Evolutionary conservation across 2,329 filamentous ascomycete genomes (phyloP).

Genomic region (Tolypocladium ovalisporum): DNA sequence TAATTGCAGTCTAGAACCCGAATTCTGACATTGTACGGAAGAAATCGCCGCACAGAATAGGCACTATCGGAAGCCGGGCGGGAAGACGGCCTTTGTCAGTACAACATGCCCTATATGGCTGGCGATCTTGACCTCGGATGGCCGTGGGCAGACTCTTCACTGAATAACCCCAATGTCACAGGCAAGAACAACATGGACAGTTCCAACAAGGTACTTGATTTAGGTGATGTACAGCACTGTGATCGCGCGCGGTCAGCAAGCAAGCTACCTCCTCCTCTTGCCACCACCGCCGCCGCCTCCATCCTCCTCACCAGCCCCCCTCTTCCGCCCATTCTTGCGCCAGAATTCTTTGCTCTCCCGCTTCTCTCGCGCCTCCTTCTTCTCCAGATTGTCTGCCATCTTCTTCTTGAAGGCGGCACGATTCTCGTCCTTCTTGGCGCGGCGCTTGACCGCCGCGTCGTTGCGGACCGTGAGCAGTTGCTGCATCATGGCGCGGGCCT

Average conservation of each 20-base stretch:
- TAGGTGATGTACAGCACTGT: not conserved
- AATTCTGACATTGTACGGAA: no score
- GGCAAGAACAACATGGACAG: not conserved
- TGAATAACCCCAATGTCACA: not conserved
- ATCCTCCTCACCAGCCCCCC: conserved; percentile 31
- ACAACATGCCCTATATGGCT: not conserved
- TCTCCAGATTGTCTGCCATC: conserved; percentile 72
- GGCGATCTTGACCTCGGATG: not conserved
- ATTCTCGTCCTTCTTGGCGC: conserved; percentile 80
- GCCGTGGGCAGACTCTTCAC: not conserved
- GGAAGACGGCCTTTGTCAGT: no score
- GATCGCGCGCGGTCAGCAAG: not conserved
- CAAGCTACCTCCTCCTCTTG: conserved; percentile 20
- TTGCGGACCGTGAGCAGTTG: conserved; percentile 85
- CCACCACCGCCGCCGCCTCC: conserved; percentile 15
- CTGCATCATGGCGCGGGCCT: conserved; percentile 79
- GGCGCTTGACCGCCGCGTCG: conserved; percentile 77
- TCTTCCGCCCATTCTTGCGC: conserved; percentile 74
- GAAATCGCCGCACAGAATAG: no score
- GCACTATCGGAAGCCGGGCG: no score
- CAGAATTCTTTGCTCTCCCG: conserved; percentile 88
- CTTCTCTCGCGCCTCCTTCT: conserved; percentile 78
- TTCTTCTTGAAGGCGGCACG: conserved; percentile 71
- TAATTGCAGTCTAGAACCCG: no score
- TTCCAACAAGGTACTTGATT: not conserved